Percentiles rank a stretch among this genome's conserved stretches.
These are phyloP conservation scores for Podaxis sp. DNA, from an alignment of 768 basidiomycete species.

Conservation along the genomic window DNA sequence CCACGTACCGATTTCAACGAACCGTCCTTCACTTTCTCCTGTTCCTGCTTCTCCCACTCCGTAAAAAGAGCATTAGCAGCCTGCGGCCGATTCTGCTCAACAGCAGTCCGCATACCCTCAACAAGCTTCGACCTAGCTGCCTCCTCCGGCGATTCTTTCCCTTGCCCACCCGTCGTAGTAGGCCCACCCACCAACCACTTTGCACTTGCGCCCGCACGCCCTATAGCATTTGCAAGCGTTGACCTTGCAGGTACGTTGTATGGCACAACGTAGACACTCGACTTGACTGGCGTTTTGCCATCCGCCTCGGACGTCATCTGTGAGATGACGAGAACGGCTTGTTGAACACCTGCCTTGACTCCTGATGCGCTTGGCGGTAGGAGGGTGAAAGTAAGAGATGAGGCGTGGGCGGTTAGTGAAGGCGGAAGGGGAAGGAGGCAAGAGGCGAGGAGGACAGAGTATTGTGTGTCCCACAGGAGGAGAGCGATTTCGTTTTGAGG, in stretches of 20 bases:
- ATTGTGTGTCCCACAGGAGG: conserved; percentile 70
- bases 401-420: conserved; percentile 27
- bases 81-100: conserved; percentile 44
- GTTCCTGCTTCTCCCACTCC: conserved; percentile 50
- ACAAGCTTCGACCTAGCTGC: conserved; percentile 30
- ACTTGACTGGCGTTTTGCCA: conserved; percentile 25
- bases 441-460: conserved; percentile 58
- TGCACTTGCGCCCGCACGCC: conserved; percentile 38
- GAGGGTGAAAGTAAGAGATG: conserved; percentile 22
- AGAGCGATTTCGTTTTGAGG: conserved; percentile 45
- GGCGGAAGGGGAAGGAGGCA: conserved; percentile 51
- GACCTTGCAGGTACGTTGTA: conserved; percentile 50
- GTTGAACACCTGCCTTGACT: conserved; percentile 27
- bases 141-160: conserved; percentile 18
- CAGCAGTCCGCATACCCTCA: conserved; percentile 32
- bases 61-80: conserved; percentile 60
- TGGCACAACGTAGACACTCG: conserved; percentile 61
- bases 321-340: conserved; percentile 52
- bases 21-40: conserved; percentile 17
- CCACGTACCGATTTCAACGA: neutral
- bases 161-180: conserved; percentile 4
- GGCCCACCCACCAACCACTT: conserved; percentile 41
- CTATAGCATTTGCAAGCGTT: conserved; percentile 63
- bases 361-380: conserved; percentile 16
- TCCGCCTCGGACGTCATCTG: conserved; percentile 21